A percentile compares a stretch with the other conserved stretches of the same genome.
These are phyloP conservation scores for Sclerospora graminicola DNA, from an alignment of 352 stramenopile species.

Conservation along the genomic window DNA sequence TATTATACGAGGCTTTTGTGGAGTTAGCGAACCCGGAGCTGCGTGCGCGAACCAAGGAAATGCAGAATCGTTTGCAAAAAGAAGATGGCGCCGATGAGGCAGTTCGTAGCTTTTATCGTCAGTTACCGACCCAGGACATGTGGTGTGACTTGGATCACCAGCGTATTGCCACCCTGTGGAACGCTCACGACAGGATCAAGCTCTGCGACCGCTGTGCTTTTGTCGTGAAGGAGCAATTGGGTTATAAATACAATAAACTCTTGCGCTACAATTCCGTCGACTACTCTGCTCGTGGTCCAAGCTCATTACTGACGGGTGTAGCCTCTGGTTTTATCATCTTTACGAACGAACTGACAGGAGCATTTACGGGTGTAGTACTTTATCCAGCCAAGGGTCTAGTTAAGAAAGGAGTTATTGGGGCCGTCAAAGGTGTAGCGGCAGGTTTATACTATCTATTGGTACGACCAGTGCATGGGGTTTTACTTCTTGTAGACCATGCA, in stretches of 20 bases:
- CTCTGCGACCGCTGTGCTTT: constrained; percentile 31
- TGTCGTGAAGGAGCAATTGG: constrained; percentile 14
- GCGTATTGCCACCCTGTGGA: constrained; percentile 25
- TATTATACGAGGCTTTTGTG: constrained; percentile 23
- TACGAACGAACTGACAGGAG: constrained; percentile 29
- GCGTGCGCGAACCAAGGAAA: constrained; percentile 22
- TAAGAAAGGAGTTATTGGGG: constrained; percentile 11
- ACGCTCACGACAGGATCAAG: constrained; percentile 22
- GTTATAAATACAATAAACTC: constrained; percentile 22
- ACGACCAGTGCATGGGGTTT: constrained; percentile 24
- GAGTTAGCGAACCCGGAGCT: constrained; percentile 39
- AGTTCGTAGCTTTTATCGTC: constrained; percentile 78
- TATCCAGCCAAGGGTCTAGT: constrained; percentile 19
- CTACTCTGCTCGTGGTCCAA: constrained; percentile 10
- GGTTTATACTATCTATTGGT: constrained; percentile 13
- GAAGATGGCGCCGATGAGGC: constrained; percentile 82
- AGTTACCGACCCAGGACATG: constrained; percentile 68
- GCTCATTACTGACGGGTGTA: constrained; percentile 14
- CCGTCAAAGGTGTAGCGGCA: constrained; percentile 10
- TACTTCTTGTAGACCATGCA: constrained; percentile 27
- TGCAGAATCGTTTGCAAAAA: constrained; percentile 42
- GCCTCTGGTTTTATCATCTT: constrained; percentile 9
- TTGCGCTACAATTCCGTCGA: constrained; percentile 29
- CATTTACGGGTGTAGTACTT: constrained; percentile 29
- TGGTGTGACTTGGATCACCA: constrained; percentile 3